These are phyloP conservation scores for Oryza officinalis DNA, from an alignment of 176 grass and related monocot genomes.

Conservation along the genomic window DNA sequence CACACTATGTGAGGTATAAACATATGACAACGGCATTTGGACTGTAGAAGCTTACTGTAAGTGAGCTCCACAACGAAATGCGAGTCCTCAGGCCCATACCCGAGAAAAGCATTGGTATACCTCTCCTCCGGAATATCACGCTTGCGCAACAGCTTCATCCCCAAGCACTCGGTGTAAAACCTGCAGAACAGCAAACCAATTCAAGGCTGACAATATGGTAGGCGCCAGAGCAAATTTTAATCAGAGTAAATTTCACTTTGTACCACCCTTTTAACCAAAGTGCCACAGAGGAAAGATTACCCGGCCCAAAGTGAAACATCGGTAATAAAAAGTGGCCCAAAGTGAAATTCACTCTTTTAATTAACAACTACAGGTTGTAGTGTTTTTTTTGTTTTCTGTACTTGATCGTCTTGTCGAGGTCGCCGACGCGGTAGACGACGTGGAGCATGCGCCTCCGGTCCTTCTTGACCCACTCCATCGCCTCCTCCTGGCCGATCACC, in stretches of 20 bases:
- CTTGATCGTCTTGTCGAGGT: constrained; percentile 97
- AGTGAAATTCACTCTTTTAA: too few relatives aligned
- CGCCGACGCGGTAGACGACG: constrained; percentile 92
- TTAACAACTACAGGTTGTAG: neutral
- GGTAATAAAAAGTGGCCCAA: too few relatives aligned
- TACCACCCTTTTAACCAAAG: too few relatives aligned
- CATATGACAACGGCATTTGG: neutral
- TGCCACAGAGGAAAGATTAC: too few relatives aligned
- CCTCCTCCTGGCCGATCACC: constrained; percentile 57
- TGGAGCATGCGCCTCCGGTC: constrained; percentile 83
- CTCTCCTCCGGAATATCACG: constrained; percentile 92
- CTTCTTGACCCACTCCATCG: constrained; percentile 78
- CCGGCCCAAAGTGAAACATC: too few relatives aligned
- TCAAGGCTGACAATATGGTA: constrained; percentile 12
- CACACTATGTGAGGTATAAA: neutral
- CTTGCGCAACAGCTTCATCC: constrained; percentile 86
- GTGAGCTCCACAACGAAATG: constrained; percentile 94
- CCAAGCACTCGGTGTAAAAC: constrained; percentile 92
- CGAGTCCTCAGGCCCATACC: constrained; percentile 91
- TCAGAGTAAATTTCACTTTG: too few relatives aligned
- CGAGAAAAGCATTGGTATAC: constrained; percentile 94
- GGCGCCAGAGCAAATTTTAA: neutral
- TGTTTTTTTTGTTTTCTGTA: neutral
- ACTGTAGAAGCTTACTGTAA: constrained; percentile 67
- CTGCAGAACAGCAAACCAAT: constrained; percentile 37